Percentiles rank a stretch among this genome's conserved stretches.
phyloP scores from a whole-genome alignment of 78 protist species.

The Dictyostelium brefeldianum region DNA sequence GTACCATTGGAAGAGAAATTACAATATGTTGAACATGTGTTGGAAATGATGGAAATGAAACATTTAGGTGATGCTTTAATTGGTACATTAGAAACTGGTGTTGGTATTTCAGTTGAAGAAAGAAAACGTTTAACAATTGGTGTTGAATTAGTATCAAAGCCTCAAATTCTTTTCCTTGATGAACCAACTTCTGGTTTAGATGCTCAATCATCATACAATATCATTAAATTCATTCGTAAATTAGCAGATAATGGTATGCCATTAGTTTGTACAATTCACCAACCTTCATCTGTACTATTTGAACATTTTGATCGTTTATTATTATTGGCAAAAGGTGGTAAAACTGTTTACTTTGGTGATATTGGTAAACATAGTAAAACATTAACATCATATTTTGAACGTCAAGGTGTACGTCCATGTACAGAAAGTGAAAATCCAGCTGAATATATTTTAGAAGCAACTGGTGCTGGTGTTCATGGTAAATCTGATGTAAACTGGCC shows the following conservation, averaged over 20 bases:
- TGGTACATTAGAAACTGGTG: conserved; percentile 72
- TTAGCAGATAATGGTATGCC: conserved; percentile 75
- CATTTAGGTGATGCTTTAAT: conserved; percentile 82
- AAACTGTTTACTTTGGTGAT: conserved; percentile 74
- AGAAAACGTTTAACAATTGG: conserved; percentile 79
- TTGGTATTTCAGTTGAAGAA: conserved; percentile 82
- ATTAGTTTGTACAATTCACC: conserved; percentile 87
- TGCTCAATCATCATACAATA: conserved; percentile 72
- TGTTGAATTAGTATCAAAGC: conserved; percentile 80
- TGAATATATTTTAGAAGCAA: conserved; percentile 67
- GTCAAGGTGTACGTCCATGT: neutral
- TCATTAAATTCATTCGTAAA: conserved; percentile 56
- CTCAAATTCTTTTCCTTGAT: conserved; percentile 63
- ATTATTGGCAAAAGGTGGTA: conserved; percentile 87
- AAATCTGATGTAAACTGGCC: conserved; percentile 15
- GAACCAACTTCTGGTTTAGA: conserved; percentile 78
- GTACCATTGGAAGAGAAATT: conserved; percentile 54
- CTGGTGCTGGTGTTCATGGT: conserved; percentile 69
- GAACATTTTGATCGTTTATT: conserved; percentile 84
- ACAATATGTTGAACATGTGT: conserved; percentile 37
- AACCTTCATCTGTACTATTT: conserved; percentile 85
- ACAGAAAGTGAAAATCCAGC: conserved; percentile 73
- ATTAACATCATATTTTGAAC: conserved; percentile 13
- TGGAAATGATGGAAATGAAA: conserved; percentile 78
- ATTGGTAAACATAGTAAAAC: conserved; percentile 40